A percentile compares a stretch with the other conserved stretches of the same genome.
phyloP scores from a whole-genome alignment of 2,329 filamentous ascomycete species.

The Hypoxylon sp. region DNA sequence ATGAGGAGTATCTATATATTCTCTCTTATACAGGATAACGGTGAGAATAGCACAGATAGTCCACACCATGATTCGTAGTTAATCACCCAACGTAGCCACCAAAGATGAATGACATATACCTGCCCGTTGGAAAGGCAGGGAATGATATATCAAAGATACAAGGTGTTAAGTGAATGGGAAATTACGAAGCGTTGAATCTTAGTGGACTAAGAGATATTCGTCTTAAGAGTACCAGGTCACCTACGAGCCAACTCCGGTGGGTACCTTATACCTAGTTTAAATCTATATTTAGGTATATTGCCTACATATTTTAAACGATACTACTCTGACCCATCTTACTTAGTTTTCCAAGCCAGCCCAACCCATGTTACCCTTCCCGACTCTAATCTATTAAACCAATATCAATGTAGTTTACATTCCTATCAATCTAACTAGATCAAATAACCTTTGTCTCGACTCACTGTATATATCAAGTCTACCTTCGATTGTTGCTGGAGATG shows the following conservation, averaged over 20 bases:
- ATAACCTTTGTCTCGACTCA: constrained; percentile 12
- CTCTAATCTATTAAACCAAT: background rate
- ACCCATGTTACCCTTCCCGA: background rate
- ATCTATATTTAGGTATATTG: background rate
- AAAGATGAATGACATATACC: too few relatives aligned
- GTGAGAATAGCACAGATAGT: too few relatives aligned
- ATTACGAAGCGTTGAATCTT: background rate
- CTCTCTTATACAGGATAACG: too few relatives aligned
- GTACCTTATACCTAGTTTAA: background rate
- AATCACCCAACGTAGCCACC: too few relatives aligned
- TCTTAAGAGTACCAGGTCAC: background rate
- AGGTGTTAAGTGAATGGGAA: too few relatives aligned
- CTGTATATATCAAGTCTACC: constrained; percentile 26
- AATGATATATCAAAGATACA: too few relatives aligned
- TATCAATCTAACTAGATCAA: constrained; percentile 8
- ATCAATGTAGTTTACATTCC: background rate
- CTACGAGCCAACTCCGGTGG: background rate
- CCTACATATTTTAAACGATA: background rate
- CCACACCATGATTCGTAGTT: too few relatives aligned
- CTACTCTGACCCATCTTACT: background rate
- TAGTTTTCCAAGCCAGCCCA: background rate
- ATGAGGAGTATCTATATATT: too few relatives aligned
- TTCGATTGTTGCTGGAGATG: constrained; percentile 46
- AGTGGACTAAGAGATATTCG: background rate
- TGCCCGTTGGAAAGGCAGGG: too few relatives aligned